Evolutionary conservation across 331 rosid species (phyloP).

Genomic region (Prunus yedoensis): DNA sequence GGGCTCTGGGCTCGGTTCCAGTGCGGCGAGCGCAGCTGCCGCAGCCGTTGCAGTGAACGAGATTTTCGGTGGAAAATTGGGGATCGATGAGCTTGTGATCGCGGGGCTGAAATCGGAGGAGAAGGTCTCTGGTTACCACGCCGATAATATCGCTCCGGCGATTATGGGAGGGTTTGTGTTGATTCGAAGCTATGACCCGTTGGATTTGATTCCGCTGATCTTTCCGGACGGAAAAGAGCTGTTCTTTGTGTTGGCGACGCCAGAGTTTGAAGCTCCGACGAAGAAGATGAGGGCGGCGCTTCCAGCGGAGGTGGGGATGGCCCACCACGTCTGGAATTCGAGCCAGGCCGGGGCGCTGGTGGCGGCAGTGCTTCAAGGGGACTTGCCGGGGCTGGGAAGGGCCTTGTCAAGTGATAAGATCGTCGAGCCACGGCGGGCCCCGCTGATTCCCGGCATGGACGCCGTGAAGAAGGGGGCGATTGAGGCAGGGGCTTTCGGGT

Average conservation of each 20-base stretch:
- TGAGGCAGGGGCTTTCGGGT: conserved; percentile 74
- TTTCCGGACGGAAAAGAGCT: conserved; percentile 55
- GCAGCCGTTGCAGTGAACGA: conserved; percentile 81
- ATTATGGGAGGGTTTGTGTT: conserved; percentile 82
- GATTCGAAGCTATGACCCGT: conserved; percentile 57
- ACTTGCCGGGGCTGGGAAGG: conserved; percentile 53
- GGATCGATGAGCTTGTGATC: conserved; percentile 55
- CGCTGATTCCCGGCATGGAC: conserved; percentile 85
- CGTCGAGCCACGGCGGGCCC: conserved; percentile 79
- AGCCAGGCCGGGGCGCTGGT: conserved; percentile 83
- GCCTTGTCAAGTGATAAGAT: conserved; percentile 68
- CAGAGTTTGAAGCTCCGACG: conserved; percentile 82
- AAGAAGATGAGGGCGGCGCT: conserved; percentile 80
- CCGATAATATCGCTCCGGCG: conserved; percentile 83
- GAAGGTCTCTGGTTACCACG: conserved; percentile 89
- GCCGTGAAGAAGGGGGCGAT: conserved; percentile 80
- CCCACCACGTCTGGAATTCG: conserved; percentile 77
- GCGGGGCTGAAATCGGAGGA: conserved; percentile 82
- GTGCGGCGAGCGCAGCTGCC: conserved; percentile 90
- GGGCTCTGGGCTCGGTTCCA: conserved; percentile 88
- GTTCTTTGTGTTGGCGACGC: conserved; percentile 64
- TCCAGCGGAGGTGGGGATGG: conserved; percentile 74
- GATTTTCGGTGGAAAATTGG: conserved; percentile 56
- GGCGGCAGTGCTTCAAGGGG: conserved; percentile 67
- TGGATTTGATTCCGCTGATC: conserved; percentile 54